Percentiles rank a stretch among this genome's conserved stretches.
phyloP scores from a whole-genome alignment of 306 rosid species.

The Vachellia pachyceras region DNA sequence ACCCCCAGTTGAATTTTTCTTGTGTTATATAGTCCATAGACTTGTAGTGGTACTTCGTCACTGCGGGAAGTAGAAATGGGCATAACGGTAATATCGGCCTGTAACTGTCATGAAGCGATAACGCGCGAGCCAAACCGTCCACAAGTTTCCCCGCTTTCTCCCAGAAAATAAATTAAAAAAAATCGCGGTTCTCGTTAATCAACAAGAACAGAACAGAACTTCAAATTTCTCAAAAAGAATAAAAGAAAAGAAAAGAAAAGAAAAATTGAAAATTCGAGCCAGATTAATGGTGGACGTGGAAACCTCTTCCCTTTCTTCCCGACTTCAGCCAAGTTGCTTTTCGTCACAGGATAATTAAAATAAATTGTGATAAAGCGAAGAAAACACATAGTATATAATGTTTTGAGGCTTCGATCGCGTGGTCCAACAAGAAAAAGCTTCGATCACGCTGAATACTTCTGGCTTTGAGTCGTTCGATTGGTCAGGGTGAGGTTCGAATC shows the following conservation, averaged over 20 bases:
- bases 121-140: constrained; percentile 34
- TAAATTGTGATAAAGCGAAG: neutral
- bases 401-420: neutral
- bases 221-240: neutral
- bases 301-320: constrained; percentile 39
- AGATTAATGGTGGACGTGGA: constrained; percentile 35
- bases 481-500: constrained; percentile 20
- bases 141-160: constrained; percentile 31
- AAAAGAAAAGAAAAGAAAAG: neutral
- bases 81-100: neutral
- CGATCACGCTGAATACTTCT: neutral
- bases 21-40: too few species aligned
- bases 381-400: neutral
- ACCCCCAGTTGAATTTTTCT: neutral
- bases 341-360: neutral
- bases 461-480: constrained; percentile 9
- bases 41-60: neutral
- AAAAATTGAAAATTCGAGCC: constrained; percentile 20
- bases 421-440: neutral
- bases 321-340: constrained; percentile 37
- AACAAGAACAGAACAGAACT: neutral
- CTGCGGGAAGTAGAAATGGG: neutral
- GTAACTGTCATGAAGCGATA: constrained; percentile 6
- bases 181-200: constrained; percentile 1
- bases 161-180: neutral